A percentile compares a stretch with the other conserved stretches of the same genome.
These are phyloP conservation scores for Orbilia blumenaviensis DNA, from an alignment of 2,329 filamentous ascomycete species.

Conservation along the genomic window DNA sequence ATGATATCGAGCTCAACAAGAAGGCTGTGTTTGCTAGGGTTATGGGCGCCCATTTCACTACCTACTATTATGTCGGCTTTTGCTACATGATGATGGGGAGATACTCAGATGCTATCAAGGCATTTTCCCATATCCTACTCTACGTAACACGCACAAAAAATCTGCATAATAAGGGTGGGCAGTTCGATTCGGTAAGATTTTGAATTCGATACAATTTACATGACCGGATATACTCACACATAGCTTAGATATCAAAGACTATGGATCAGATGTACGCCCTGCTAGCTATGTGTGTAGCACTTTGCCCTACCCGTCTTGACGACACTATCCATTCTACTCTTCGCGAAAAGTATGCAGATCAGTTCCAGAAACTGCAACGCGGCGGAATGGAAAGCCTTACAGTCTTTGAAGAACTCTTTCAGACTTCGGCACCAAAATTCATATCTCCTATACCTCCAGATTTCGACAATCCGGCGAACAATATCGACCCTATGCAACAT, in stretches of 20 bases:
- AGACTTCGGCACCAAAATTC: constrained; percentile 97
- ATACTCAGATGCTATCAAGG: constrained; percentile 98
- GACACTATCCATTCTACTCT: constrained; percentile 99
- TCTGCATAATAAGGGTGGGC: constrained; percentile 95
- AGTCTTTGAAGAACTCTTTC: constrained; percentile 98
- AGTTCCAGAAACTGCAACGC: constrained; percentile 94
- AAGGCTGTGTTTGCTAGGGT: constrained; percentile 99
- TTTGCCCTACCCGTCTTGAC: constrained; percentile 95
- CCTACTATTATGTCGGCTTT: constrained; percentile 95
- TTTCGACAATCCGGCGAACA: constrained; percentile 95
- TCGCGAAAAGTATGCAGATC: constrained; percentile 98
- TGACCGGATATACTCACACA: not conserved
- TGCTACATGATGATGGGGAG: constrained; percentile 99
- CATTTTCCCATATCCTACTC: constrained; percentile 99
- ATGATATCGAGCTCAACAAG: constrained; percentile 99
- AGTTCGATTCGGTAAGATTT: constrained; percentile 78
- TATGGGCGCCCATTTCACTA: constrained; percentile 99
- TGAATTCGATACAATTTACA: not conserved
- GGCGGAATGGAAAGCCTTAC: constrained; percentile 94
- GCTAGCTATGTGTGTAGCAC: constrained; percentile 97
- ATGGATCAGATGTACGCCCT: constrained; percentile 99
- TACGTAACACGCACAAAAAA: constrained; percentile 99
- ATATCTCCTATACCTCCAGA: constrained; percentile 96
- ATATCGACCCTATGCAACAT: constrained; percentile 97
- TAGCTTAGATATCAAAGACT: constrained; percentile 88